Evolutionary conservation across 768 basidiomycete genomes (phyloP).

Genomic region (Podaxis mareebaensis): DNA sequence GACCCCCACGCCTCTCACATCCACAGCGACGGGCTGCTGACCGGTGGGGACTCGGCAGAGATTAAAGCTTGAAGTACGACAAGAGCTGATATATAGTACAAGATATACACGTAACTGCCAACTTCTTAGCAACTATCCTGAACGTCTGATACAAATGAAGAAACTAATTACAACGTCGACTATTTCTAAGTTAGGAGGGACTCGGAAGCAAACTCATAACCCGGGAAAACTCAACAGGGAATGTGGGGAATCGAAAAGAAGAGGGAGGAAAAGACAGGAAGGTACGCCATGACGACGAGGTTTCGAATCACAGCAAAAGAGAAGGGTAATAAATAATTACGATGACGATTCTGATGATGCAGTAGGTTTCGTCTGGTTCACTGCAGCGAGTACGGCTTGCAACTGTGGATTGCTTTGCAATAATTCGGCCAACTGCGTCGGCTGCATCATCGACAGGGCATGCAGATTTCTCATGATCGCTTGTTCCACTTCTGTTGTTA

Average conservation of each 20-base stretch:
- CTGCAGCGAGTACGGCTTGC: slow-evolving; percentile 21
- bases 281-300: neutral
- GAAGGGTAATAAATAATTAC: neutral
- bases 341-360: neutral
- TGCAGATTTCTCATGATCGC: slow-evolving; percentile 24
- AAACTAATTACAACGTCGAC: neutral
- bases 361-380: slow-evolving; percentile 4
- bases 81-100: neutral
- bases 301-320: neutral
- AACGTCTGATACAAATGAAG: neutral
- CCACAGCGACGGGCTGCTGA: slow-evolving; percentile 52
- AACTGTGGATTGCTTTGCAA: slow-evolving; percentile 40
- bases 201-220: neutral
- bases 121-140: neutral
- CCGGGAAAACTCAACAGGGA: neutral
- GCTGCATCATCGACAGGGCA: slow-evolving; percentile 34
- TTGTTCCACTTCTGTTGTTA: slow-evolving; percentile 18
- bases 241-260: neutral
- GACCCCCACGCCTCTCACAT: slow-evolving; percentile 44
- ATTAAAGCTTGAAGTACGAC: neutral
- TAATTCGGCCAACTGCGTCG: slow-evolving; percentile 38
- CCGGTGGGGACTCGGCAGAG: neutral
- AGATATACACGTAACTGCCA: neutral
- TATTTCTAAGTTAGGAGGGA: neutral
- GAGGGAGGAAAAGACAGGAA: neutral